Percentiles rank a stretch among this genome's conserved stretches.
Conservation (phyloP, 345 rosid species). For the Acer yangbiense region DNA sequence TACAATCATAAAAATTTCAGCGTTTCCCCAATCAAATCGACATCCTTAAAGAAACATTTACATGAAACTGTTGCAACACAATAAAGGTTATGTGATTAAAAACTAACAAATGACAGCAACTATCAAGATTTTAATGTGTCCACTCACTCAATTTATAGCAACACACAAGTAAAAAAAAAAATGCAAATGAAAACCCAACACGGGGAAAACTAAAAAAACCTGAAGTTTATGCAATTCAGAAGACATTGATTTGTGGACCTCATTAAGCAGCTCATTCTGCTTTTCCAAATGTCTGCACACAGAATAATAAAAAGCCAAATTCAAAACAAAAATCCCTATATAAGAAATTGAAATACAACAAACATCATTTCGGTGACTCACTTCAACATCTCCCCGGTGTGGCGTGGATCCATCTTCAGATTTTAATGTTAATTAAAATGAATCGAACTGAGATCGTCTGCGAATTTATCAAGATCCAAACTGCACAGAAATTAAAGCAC, state of each 20-base stretch:
- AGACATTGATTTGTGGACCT: slow-evolving; percentile 41
- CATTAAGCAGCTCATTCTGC: slow-evolving; percentile 55
- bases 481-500: slow-evolving; percentile 12
- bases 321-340: background rate
- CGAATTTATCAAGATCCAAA: background rate
- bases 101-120: background rate
- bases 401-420: slow-evolving; percentile 38
- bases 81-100: background rate
- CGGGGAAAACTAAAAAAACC: slow-evolving; percentile 27
- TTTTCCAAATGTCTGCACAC: slow-evolving; percentile 56
- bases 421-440: background rate
- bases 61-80: background rate
- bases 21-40: background rate
- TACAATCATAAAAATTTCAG: background rate
- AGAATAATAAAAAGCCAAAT: background rate
- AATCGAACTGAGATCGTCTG: background rate
- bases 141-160: background rate
- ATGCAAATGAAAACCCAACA: background rate
- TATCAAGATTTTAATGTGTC: background rate
- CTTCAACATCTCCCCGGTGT: slow-evolving; percentile 37
- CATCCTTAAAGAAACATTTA: background rate
- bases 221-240: slow-evolving; percentile 57
- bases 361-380: background rate
- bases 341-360: background rate
- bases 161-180: too few species aligned